These are phyloP conservation scores for Cavenderia fasciculata DNA, from an alignment of 78 protist species.

Conservation along the genomic window DNA sequence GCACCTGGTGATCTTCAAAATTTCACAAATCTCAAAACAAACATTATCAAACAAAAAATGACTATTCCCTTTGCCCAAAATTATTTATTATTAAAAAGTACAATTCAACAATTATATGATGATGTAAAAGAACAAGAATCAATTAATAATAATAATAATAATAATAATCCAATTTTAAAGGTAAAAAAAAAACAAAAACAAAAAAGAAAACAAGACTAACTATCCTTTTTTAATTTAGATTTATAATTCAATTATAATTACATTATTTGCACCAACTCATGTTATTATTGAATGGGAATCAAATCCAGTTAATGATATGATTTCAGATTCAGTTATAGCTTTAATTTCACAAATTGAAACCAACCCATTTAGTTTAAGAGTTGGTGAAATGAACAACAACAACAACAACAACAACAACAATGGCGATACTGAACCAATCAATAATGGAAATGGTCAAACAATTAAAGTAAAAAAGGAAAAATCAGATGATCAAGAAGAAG, in stretches of 20 bases:
- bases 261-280: neutral
- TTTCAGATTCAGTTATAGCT: constrained; percentile 83
- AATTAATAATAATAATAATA: too few relatives aligned
- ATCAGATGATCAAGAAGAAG: neutral
- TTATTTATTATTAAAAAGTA: constrained; percentile 28
- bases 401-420: too few relatives aligned
- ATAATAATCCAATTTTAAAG: constrained; percentile 7
- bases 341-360: constrained; percentile 81
- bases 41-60: constrained; percentile 40
- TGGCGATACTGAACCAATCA: neutral
- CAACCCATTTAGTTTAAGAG: constrained; percentile 62
- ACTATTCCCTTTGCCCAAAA: constrained; percentile 54
- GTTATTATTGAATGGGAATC: constrained; percentile 80
- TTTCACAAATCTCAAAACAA: constrained; percentile 68
- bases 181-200: neutral
- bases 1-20: constrained; percentile 59
- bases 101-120: constrained; percentile 74
- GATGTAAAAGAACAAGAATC: constrained; percentile 10
- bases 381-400: neutral
- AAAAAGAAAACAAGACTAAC: neutral
- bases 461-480: neutral
- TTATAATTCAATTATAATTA: neutral
- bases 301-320: constrained; percentile 85
- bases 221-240: neutral
- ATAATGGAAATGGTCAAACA: neutral